Evolutionary conservation across 139 green algal species (phyloP).

Genomic region (Micractinium conductrix): DNA sequence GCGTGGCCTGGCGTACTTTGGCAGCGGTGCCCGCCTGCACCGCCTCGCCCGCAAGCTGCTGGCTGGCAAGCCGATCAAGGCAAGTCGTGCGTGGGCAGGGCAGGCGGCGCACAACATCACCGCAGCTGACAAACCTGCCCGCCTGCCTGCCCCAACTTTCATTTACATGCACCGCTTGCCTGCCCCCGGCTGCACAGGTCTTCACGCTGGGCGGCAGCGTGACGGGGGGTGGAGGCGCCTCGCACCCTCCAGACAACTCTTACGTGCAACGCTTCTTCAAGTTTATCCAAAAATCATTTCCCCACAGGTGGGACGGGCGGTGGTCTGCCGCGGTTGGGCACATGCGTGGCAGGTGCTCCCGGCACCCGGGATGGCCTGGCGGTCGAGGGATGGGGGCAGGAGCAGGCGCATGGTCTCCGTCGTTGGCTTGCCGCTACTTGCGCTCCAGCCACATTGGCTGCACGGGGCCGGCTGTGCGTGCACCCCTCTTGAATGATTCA

Average conservation of each 20-base stretch:
- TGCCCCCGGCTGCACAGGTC: too few relatives aligned
- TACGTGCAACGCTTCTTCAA: slow-evolving; percentile 19
- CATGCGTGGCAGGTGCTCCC: neutral
- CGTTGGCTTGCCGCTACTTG: too few relatives aligned
- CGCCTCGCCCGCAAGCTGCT: slow-evolving; percentile 3
- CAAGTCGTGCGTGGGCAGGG: too few relatives aligned
- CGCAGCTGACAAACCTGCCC: too few relatives aligned
- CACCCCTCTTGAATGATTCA: neutral
- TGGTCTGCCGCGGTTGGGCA: too few relatives aligned
- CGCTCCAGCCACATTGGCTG: too few relatives aligned
- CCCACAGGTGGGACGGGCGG: slow-evolving; percentile 7
- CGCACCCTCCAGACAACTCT: neutral
- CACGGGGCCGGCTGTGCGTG: too few relatives aligned
- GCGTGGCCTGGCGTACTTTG: slow-evolving; percentile 7
- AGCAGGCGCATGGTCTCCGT: too few relatives aligned
- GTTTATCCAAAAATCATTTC: neutral
- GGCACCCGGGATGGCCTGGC: neutral
- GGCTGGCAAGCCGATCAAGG: slow-evolving; percentile 16
- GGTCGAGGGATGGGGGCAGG: neutral
- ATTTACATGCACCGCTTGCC: too few relatives aligned
- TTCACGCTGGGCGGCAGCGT: slow-evolving; percentile 13
- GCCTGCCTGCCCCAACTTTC: too few relatives aligned
- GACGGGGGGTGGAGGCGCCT: slow-evolving; percentile 9
- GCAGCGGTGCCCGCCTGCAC: slow-evolving; percentile 13
- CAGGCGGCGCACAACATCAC: too few relatives aligned